Conservation (phyloP, 2,329 filamentous ascomycete genomes). For the Aspergillus arachidicola region DNA sequence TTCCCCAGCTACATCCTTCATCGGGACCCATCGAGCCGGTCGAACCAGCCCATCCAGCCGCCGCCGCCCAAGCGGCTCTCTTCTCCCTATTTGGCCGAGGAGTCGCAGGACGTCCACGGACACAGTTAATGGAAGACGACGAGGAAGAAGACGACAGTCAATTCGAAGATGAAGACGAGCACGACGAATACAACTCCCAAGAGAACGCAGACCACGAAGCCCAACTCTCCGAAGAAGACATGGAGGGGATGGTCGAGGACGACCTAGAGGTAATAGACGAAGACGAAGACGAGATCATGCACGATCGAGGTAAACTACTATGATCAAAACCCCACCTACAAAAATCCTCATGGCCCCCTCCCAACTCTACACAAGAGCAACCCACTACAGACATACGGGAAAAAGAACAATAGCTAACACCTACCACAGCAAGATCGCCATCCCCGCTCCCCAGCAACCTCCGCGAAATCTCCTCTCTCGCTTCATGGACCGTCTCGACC, state of each 20-base stretch:
- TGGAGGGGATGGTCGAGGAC: conserved; percentile 20
- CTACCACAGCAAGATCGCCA: conserved; percentile 34
- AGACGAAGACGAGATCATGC: conserved; percentile 38
- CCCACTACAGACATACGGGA: too few species aligned
- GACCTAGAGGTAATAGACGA: conserved; percentile 30
- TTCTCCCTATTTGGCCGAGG: conserved; percentile 24
- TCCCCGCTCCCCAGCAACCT: conserved; percentile 47
- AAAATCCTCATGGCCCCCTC: too few species aligned
- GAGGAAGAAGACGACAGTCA: conserved; percentile 23
- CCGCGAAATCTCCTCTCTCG: conserved; percentile 66
- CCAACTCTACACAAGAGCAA: too few species aligned
- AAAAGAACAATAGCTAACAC: not conserved
- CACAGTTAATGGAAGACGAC: conserved; percentile 17
- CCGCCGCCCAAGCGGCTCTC: conserved; percentile 26
- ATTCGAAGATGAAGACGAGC: conserved; percentile 21
- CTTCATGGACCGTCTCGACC: conserved; percentile 67
- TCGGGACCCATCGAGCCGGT: conserved; percentile 28
- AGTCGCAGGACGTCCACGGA: conserved; percentile 12
- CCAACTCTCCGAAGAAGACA: conserved; percentile 24
- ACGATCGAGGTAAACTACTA: conserved; percentile 32
- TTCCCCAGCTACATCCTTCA: conserved; percentile 30
- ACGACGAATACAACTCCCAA: conserved; percentile 5
- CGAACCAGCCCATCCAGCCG: conserved; percentile 23
- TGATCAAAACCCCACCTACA: too few species aligned
- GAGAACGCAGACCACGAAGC: conserved; percentile 14